Base-by-base conservation (phyloP, 352 stramenopile species). In the Halophytophthora batemanensis region DNA sequence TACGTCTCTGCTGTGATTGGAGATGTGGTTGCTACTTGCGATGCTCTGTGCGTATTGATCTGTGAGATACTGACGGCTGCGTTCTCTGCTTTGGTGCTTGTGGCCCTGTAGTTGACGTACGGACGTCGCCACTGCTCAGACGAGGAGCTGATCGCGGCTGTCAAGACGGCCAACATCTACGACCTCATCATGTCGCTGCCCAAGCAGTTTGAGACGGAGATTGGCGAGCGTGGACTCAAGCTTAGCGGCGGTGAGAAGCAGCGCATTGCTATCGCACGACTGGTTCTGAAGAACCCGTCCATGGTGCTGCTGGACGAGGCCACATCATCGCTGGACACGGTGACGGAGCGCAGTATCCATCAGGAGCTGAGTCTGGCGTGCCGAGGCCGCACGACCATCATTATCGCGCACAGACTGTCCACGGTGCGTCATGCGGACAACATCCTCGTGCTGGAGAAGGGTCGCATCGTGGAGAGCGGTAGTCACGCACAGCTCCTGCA, bases 121-220 rank as follows among this genome's bases (percentile, higher is more conserved):
- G 93, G 92, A 15, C 79, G 80, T 4, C 73, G 82, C 23, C 69
- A 85, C 42, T 95, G 86, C 28, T 90, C 82, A 0, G 68, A 97
- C 6, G 90, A 93, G n/a, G 90, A 98, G 39, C 71, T 98, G 33
- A 55, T 96, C 18, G 72, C 83, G 22, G 96, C 94, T 2, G 91
- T 91, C 2, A 86, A 94, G 54, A 74, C 84, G 28, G 95, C 95
- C 8, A 95, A 98, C 53, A 89, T 98, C 38, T 82, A 96, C 50
- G 65, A 93, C 14, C 97, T 99, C 47, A 97, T 99, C 66, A 79
- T 92, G 58, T 85, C 76, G 23, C 66, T 99, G 31, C 86, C 87
- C 2, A 70, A 96, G 19, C 69, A 88, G 29, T 98, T 95, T 62
- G 86, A 99, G 22, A 97, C 96, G 7, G 62, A 87, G 53, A 84